Evolutionary conservation across 371 early-diverging fungal genomes (phyloP), one percentile per base, ranked within the genome.

Genomic region (Mortierella sp.): DNA sequence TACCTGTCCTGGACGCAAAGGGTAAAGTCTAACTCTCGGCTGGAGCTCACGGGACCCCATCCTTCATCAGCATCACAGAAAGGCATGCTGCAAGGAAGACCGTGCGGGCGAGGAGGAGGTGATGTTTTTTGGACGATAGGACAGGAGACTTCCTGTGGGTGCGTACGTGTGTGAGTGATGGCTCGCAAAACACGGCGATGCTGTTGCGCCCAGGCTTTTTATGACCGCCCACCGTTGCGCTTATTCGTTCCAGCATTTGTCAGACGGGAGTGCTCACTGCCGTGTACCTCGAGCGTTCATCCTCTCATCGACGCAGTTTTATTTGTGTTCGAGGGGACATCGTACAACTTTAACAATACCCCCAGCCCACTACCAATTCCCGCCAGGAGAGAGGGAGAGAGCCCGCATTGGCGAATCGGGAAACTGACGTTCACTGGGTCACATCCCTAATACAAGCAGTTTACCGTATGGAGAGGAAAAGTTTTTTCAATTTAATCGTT

Each of bases 71-170:
- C 49, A 32, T 59, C 59, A 37, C 59, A 59, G 37, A 59, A 59
- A 14, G 50, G 49, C 59, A 59, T 59, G 37, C 11, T 85, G 81
- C 26, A 85, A 26, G 49, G 49, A 26, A 26, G 49, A 26, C 24
- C 49, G 21, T 48, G 49, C 19, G 26, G 49, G 27, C 49, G 27
- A 27, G 28, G 7, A 28, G 12, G 6, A 41, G 24, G 42, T 12
- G 21, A 12, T 34, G 11, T 64, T 48, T n/a, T 27, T 34, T 34
- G 31, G 61, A 60, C 8, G 64, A 34, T 34, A 34, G 37, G 14
- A 4, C 37, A 34, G 37, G 37, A 34, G 49, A 4, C 24, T 48
- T 48, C 24, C 46, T 44, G 46, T 44, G 23, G 46, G 46, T 44
- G n/a, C 14, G 37, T 34, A 34, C 37, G 37, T 34, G 37, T 34